Conservation (phyloP, 768 basidiomycete genomes). For the Termitomyces heimii region DNA sequence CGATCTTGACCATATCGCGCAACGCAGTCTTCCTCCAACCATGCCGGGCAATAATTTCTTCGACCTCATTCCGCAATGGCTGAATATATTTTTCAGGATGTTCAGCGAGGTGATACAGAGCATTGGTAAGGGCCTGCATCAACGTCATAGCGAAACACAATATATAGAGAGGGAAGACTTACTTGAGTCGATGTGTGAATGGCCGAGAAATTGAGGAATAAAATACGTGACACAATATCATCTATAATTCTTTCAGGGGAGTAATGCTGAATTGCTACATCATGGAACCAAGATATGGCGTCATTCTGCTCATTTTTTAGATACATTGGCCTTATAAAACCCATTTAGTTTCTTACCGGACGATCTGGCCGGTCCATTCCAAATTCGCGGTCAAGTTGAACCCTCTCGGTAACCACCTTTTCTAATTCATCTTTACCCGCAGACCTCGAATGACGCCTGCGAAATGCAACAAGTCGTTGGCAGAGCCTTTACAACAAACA, state of each 20-base stretch:
- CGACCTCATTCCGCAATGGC: background rate
- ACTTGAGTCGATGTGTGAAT: background rate
- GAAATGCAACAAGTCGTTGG: background rate
- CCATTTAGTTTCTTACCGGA: background rate
- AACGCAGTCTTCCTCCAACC: constrained; percentile 4
- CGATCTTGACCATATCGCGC: constrained; percentile 2
- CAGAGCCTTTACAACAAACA: background rate
- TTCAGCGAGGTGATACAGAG: constrained; percentile 1
- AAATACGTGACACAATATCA: background rate
- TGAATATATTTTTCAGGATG: background rate
- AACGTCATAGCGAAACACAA: too few species aligned
- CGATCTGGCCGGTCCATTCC: background rate
- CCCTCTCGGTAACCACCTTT: background rate
- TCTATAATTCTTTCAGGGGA: background rate
- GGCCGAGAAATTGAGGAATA: background rate
- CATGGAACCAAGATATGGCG: background rate
- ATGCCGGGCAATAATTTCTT: background rate
- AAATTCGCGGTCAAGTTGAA: background rate
- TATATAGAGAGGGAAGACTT: too few species aligned
- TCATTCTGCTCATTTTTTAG: background rate
- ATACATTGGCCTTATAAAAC: background rate
- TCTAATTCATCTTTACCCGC: background rate
- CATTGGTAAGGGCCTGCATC: background rate
- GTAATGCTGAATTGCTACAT: background rate
- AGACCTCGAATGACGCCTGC: background rate